These are phyloP conservation scores for Botrytis paeoniae DNA, from an alignment of 2,329 filamentous ascomycete genomes.

Conservation along the genomic window DNA sequence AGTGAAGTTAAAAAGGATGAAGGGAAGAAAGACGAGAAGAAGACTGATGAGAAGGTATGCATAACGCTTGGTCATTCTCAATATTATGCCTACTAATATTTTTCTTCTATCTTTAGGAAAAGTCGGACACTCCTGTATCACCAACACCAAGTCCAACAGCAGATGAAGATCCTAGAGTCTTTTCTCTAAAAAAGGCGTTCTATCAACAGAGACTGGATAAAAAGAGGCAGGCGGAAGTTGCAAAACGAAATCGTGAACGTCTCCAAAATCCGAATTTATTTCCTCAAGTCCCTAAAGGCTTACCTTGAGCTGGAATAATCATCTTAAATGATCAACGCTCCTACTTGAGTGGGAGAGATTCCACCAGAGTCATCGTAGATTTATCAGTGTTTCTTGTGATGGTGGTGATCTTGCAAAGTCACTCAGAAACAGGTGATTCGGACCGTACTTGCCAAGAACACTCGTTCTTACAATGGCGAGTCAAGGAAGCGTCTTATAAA, in stretches of 20 bases:
- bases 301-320: conserved; percentile 39
- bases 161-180: conserved; percentile 70
- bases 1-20: conserved; percentile 44
- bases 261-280: conserved; percentile 76
- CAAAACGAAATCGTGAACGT: conserved; percentile 77
- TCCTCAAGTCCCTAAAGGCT: conserved; percentile 74
- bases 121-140: conserved; percentile 24
- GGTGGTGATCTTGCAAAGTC: background rate
- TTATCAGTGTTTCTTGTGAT: background rate
- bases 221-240: conserved; percentile 72
- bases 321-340: background rate
- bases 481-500: background rate
- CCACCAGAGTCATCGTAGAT: background rate
- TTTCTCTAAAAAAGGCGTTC: conserved; percentile 82
- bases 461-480: background rate
- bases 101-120: conserved; percentile 30
- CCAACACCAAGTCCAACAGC: conserved; percentile 13
- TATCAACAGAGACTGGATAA: conserved; percentile 81
- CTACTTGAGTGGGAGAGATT: background rate
- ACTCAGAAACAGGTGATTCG: background rate
- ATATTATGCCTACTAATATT: conserved; percentile 4
- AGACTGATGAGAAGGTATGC: conserved; percentile 42
- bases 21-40: conserved; percentile 44
- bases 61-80: background rate
- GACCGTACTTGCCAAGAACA: background rate